phyloP scores from a whole-genome alignment of 106 monocot genomes.

The Dendrobium huoshanense region DNA sequence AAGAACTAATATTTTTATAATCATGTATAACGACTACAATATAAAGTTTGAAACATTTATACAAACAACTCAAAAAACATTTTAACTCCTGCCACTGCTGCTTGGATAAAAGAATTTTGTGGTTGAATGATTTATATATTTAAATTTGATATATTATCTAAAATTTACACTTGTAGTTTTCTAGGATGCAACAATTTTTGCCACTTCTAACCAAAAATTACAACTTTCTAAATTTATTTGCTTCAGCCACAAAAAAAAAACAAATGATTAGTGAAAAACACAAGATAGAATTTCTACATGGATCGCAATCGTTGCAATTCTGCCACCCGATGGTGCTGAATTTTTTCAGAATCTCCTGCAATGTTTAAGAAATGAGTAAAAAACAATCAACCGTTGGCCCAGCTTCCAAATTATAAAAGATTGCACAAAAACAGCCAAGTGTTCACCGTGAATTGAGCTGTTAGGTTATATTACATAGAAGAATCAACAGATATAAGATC shows the following conservation, averaged over 20 bases:
- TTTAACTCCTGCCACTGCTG: not conserved
- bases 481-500: not conserved
- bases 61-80: not conserved
- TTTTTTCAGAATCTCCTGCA: conserved; percentile 79
- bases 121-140: not conserved
- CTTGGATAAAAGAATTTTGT: not conserved
- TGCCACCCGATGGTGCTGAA: conserved; percentile 82
- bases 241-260: not conserved
- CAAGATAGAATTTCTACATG: conserved; percentile 40
- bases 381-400: not conserved
- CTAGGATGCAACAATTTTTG: not conserved
- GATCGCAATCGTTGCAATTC: conserved; percentile 93
- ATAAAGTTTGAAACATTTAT: not conserved
- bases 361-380: not conserved
- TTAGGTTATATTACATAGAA: not conserved
- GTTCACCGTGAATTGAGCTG: not conserved
- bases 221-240: not conserved
- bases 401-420: conserved; percentile 1
- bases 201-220: not conserved
- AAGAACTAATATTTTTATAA: not conserved
- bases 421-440: not conserved
- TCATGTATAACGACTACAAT: not conserved
- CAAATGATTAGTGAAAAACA: not conserved
- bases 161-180: not conserved
- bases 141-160: no score